Conservation (phyloP, 352 stramenopile species). For the Lagenidium giganteum region DNA sequence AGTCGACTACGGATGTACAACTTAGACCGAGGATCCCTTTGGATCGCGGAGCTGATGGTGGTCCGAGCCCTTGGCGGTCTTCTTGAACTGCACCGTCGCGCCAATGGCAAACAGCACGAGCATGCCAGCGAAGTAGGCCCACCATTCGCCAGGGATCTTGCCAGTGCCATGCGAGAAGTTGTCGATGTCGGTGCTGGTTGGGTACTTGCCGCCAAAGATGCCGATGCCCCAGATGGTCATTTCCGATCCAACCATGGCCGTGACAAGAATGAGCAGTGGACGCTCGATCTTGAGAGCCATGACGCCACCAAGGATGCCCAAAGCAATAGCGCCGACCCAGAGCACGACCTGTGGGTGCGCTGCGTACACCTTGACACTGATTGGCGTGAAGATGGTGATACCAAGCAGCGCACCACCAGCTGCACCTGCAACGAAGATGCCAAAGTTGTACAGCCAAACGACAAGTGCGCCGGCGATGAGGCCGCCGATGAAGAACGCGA, state of each 20-base stretch:
- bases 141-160: slow-evolving; percentile 57
- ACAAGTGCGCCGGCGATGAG: slow-evolving; percentile 41
- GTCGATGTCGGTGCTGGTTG: slow-evolving; percentile 41
- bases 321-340: slow-evolving; percentile 33
- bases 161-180: no score
- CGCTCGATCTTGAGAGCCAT: slow-evolving; percentile 54
- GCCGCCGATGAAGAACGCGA: slow-evolving; percentile 59
- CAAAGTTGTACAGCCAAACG: slow-evolving; percentile 42
- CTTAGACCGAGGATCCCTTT: no score
- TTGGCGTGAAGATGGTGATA: slow-evolving; percentile 48
- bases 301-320: slow-evolving; percentile 36
- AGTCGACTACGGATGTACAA: no score
- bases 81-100: slow-evolving; percentile 36
- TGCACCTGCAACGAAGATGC: slow-evolving; percentile 52
- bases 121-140: slow-evolving; percentile 48
- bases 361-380: slow-evolving; percentile 52
- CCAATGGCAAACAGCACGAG: slow-evolving; percentile 45
- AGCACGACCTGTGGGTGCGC: slow-evolving; percentile 46
- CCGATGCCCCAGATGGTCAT: slow-evolving; percentile 50
- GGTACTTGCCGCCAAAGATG: slow-evolving; percentile 59
- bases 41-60: no score
- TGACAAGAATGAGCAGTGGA: slow-evolving; percentile 38
- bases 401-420: slow-evolving; percentile 50
- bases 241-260: slow-evolving; percentile 38
- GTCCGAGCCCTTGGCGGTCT: slow-evolving; percentile 33